Evolutionary conservation across 192 early-diverging fungal species (phyloP).

Genomic region (Backusella tarrabulga): DNA sequence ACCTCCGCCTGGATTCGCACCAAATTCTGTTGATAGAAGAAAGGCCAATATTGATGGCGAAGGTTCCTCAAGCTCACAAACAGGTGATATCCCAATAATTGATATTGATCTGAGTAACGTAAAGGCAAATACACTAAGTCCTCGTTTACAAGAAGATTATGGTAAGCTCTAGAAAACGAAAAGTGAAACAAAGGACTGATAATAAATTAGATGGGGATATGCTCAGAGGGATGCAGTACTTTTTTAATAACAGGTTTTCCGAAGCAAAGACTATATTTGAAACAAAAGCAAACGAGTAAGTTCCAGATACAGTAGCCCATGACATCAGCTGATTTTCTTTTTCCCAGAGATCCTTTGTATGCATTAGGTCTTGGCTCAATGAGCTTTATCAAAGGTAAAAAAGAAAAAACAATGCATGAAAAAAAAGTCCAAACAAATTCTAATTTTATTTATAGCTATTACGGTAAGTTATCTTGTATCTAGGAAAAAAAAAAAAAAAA

Average conservation of each 20-base stretch:
- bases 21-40: slow-evolving; percentile 9
- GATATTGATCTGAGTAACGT: slow-evolving; percentile 21
- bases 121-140: slow-evolving; percentile 23
- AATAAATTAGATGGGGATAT: slow-evolving; percentile 27
- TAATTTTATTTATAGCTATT: slow-evolving; percentile 20
- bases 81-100: neutral
- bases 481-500: neutral
- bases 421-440: neutral
- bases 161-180: neutral
- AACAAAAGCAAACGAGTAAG: slow-evolving; percentile 39
- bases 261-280: slow-evolving; percentile 51
- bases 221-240: slow-evolving; percentile 33
- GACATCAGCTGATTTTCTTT: neutral
- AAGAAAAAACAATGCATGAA: neutral
- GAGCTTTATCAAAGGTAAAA: slow-evolving; percentile 56
- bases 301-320: neutral
- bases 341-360: slow-evolving; percentile 46
- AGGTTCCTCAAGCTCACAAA: neutral
- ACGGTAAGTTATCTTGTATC: slow-evolving; percentile 8
- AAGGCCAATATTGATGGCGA: neutral
- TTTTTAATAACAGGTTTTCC: slow-evolving; percentile 54
- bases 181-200: neutral
- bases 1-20: slow-evolving; percentile 32
- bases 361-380: slow-evolving; percentile 51
- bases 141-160: slow-evolving; percentile 28